These are phyloP conservation scores for Fomitopsis serialis DNA, from an alignment of 768 basidiomycete species.

Conservation along the genomic window DNA sequence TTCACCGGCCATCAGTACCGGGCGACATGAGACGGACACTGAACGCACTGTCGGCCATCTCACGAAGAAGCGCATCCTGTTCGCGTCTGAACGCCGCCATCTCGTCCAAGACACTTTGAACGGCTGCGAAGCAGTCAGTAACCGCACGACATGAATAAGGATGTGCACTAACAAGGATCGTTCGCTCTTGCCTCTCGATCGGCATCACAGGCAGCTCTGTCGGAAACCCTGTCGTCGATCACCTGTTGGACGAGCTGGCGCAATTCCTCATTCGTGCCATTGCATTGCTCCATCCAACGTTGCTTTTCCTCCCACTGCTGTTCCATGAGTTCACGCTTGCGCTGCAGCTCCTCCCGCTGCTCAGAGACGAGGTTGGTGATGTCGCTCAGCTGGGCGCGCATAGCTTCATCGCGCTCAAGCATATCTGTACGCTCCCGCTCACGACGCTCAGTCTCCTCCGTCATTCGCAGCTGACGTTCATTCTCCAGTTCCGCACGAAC, in stretches of 20 bases:
- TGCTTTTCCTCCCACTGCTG: constrained; percentile 61
- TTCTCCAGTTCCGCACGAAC: constrained; percentile 46
- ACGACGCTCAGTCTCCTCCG: constrained; percentile 56
- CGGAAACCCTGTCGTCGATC: constrained; percentile 47
- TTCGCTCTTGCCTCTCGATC: constrained; percentile 44
- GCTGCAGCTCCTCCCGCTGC: constrained; percentile 51
- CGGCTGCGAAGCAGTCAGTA: constrained; percentile 32
- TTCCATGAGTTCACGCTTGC: constrained; percentile 57
- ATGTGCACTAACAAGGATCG: constrained; percentile 48
- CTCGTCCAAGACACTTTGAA: constrained; percentile 57
- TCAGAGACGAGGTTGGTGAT: constrained; percentile 71
- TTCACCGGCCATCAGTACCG: not conserved
- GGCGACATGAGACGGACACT: not conserved
- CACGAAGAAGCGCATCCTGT: constrained; percentile 25
- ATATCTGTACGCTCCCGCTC: constrained; percentile 56
- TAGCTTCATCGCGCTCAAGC: constrained; percentile 52
- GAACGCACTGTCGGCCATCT: constrained; percentile 16
- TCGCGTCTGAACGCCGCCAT: constrained; percentile 55
- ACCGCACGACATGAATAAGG: not conserved
- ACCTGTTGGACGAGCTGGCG: constrained; percentile 58
- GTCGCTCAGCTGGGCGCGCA: constrained; percentile 59
- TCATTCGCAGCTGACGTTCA: constrained; percentile 51
- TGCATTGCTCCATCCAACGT: constrained; percentile 51
- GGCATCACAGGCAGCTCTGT: constrained; percentile 47
- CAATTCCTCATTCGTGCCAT: constrained; percentile 49